phyloP scores from a whole-genome alignment of 192 early-diverging fungal species.

The Anaeromyces robustus region DNA sequence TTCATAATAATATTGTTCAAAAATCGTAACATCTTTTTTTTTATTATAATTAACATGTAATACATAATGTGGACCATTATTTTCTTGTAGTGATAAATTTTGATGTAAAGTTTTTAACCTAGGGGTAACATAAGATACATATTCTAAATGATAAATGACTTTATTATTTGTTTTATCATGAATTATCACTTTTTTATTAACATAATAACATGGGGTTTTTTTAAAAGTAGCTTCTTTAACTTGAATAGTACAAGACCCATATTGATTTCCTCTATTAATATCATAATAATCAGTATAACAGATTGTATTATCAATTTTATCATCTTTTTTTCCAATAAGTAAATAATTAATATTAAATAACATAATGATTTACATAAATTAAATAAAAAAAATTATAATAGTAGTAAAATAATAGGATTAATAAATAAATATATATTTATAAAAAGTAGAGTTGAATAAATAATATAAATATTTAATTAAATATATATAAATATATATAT shows the following conservation, averaged over 20 bases:
- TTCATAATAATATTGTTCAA: background rate
- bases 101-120: background rate
- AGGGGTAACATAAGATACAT: background rate
- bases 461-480: too few species aligned
- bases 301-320: background rate
- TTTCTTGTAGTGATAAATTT: background rate
- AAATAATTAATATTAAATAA: too few species aligned
- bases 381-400: too few species aligned
- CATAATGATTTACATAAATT: too few species aligned
- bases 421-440: too few species aligned
- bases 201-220: background rate
- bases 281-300: background rate
- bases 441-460: too few species aligned
- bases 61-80: background rate
- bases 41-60: background rate
- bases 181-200: background rate
- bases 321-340: too few species aligned
- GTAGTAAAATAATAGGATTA: too few species aligned
- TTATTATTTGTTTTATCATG: background rate
- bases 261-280: background rate
- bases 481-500: too few species aligned
- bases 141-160: background rate
- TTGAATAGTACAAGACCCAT: background rate
- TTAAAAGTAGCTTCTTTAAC: background rate
- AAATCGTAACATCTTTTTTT: background rate